Percentiles rank a stretch among this genome's conserved stretches.
These are phyloP conservation scores for Debaryomyces subglobosus DNA, from an alignment of 1,139 yeast species.

Conservation along the genomic window DNA sequence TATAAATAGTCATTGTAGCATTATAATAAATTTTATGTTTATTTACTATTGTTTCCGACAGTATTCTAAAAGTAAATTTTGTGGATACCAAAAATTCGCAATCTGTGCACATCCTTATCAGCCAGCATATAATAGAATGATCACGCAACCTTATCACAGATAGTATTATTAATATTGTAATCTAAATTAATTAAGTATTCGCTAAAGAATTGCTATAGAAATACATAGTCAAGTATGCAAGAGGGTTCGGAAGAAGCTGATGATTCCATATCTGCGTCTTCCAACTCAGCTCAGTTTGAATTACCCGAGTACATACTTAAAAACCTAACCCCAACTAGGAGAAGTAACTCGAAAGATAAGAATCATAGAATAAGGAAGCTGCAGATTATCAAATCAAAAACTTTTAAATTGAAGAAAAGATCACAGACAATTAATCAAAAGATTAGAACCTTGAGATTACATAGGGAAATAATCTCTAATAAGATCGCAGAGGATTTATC, in stretches of 20 bases:
- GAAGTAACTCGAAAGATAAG: conserved; percentile 8
- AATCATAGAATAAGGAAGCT: conserved; percentile 9
- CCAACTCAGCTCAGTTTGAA: conserved; percentile 15
- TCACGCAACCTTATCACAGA: conserved; percentile 1
- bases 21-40: not conserved
- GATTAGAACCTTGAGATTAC: conserved; percentile 16
- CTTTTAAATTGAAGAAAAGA: conserved; percentile 17
- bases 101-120: conserved; percentile 9
- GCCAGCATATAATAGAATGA: not conserved
- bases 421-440: conserved; percentile 18
- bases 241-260: conserved; percentile 2
- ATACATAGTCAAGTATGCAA: conserved; percentile 1
- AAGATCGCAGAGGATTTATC: conserved; percentile 12
- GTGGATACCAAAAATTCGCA: conserved; percentile 10
- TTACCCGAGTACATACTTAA: conserved; percentile 21
- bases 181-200: not conserved
- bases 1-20: conserved; percentile 1
- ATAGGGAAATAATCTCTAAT: conserved; percentile 3
- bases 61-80: not conserved
- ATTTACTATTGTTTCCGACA: not conserved
- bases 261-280: conserved; percentile 6
- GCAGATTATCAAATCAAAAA: conserved; percentile 12
- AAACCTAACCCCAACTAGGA: conserved; percentile 23
- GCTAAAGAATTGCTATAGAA: conserved; percentile 4
- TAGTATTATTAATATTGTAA: not conserved